Evolutionary conservation across 495 filamentous ascomycete species (phyloP), one percentile per base, ranked within the genome.

Genomic region (Penicillium parvum): DNA sequence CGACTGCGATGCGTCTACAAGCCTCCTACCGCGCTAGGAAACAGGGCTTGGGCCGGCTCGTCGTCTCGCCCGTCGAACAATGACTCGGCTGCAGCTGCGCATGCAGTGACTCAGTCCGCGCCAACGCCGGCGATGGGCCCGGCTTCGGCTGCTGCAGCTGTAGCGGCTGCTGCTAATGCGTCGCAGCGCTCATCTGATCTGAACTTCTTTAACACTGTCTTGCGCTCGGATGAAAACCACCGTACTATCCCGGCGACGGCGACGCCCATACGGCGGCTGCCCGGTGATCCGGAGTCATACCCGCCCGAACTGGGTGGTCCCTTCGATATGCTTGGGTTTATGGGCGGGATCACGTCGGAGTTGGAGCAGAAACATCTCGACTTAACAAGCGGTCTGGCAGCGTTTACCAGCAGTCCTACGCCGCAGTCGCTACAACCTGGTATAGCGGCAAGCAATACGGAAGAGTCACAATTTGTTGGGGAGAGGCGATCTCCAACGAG

Each of bases 271-370:
- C 41, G 37, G 34, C 44, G 43, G 28, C 45, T 46, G 7, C 36
- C 38, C 4, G n/a, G 44, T 7, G 43, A 43, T 19, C 9, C 36
- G 1, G 56, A 62, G 7, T 42, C 50, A 40, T 49, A 47, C 21
- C 37, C 43, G 12, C 29, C 50, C 9, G 52, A 54, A 11, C 23
- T 60, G 7, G 44, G 42, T 18, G 56, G 46, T 8, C 37, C 52
- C 1, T 69, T 69, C 32, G 66, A 69, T 39, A 68, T 69, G 57
- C 64, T 69, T 20, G 55, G 55, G 1, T 68, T 67, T 32, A 69
- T 69, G 43, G 66, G 64, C 22, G 64, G 60, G 5, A 64, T 69
- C 10, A 68, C 62, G 1, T 64, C 64, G 3, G 66, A 66, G 25
- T 44, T 69, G 26, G 58, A 67, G 26, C 66, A 68, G 41, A 69